A percentile compares a stretch with the other conserved stretches of the same genome.
phyloP scores from a whole-genome alignment of 768 basidiomycete genomes.

The Lentinula raphanica region DNA sequence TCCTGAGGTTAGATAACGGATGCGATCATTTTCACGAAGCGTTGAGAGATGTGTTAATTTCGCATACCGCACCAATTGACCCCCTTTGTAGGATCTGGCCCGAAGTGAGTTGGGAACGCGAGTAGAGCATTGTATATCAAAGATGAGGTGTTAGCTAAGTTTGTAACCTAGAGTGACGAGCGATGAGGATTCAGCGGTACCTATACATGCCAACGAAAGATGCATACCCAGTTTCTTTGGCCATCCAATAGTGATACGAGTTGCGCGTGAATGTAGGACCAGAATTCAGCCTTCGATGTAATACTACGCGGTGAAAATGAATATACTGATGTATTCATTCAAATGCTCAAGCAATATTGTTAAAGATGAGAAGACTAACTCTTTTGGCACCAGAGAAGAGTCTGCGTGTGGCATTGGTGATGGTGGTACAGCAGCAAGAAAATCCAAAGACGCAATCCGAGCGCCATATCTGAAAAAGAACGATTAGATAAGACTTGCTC shows the following conservation, averaged over 20 bases:
- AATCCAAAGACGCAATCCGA: neutral
- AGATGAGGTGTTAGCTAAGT: constrained; percentile 78
- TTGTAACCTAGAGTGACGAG: constrained; percentile 56
- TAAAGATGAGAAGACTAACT: constrained; percentile 18
- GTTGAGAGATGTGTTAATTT: neutral
- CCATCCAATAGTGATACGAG: constrained; percentile 57
- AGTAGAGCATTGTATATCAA: constrained; percentile 75
- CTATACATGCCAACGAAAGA: neutral
- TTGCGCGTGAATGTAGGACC: constrained; percentile 68
- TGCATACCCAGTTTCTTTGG: constrained; percentile 72
- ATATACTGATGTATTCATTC: neutral
- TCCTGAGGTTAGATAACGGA: constrained; percentile 39
- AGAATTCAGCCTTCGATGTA: constrained; percentile 71
- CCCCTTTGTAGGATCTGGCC: constrained; percentile 47
- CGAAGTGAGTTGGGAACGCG: constrained; percentile 63
- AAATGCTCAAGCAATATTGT: no score
- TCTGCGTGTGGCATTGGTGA: constrained; percentile 81
- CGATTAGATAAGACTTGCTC: neutral
- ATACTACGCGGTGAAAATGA: no score
- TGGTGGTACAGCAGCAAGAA: constrained; percentile 8
- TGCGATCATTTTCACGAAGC: neutral
- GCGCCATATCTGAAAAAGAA: neutral
- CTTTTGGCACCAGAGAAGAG: constrained; percentile 61
- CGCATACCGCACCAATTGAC: constrained; percentile 95
- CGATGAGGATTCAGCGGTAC: neutral